phyloP scores from a whole-genome alignment of 2,329 filamentous ascomycete species.

The Aurifilum marmelostoma region DNA sequence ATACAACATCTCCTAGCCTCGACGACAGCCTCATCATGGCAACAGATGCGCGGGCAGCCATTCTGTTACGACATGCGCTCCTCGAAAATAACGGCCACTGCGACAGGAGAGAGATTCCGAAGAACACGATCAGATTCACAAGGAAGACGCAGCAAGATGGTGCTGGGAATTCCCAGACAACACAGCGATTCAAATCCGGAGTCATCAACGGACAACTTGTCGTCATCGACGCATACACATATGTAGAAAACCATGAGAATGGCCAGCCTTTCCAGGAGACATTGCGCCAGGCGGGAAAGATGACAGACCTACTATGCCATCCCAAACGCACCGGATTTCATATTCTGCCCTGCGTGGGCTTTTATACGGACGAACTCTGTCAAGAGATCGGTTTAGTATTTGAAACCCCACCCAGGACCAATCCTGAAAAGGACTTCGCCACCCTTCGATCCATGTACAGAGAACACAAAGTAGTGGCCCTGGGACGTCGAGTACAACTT shows the following conservation, averaged over 20 bases:
- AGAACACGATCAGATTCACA: background rate
- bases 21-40: background rate
- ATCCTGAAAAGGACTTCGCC: background rate
- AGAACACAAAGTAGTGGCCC: constrained; percentile 1
- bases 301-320: constrained; percentile 1
- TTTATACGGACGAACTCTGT: background rate
- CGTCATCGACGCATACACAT: background rate
- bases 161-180: too few species aligned
- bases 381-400: background rate
- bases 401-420: background rate
- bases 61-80: background rate
- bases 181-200: background rate
- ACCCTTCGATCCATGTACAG: background rate
- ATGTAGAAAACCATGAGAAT: background rate
- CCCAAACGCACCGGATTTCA: constrained; percentile 1
- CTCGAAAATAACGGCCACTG: background rate
- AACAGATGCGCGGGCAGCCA: background rate
- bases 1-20: background rate
- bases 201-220: background rate
- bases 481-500: background rate
- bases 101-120: background rate
- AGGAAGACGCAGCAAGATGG: background rate
- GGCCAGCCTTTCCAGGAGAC: constrained; percentile 7
- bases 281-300: background rate
- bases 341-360: background rate